Percentiles rank a stretch among this genome's conserved stretches.
These are phyloP conservation scores for Canna indica DNA, from an alignment of 176 grass and related monocot genomes.

Conservation along the genomic window DNA sequence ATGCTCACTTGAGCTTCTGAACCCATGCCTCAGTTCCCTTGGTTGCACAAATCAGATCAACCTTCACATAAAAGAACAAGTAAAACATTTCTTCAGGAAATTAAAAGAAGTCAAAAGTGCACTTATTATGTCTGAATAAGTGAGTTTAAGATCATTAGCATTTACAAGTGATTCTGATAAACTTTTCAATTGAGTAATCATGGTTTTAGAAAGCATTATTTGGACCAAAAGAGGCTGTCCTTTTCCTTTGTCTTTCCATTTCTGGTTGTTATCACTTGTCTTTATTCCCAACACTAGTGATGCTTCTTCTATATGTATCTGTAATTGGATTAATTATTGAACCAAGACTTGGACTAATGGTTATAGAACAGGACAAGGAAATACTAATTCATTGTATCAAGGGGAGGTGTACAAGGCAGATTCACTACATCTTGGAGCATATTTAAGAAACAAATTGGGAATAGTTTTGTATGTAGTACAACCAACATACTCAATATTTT, in stretches of 20 bases:
- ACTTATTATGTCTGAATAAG: background rate
- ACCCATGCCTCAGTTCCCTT: constrained; percentile 67
- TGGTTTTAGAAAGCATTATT: background rate
- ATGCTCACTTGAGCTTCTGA: constrained; percentile 75
- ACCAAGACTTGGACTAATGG: background rate
- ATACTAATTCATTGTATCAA: background rate
- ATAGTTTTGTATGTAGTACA: background rate
- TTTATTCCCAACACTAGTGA: background rate
- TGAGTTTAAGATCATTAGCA: too few species aligned
- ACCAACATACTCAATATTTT: background rate
- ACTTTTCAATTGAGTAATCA: background rate
- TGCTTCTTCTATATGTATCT: background rate
- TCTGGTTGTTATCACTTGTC: background rate
- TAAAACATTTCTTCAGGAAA: background rate
- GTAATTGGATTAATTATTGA: background rate
- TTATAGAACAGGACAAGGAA: background rate
- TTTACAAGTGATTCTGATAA: too few species aligned
- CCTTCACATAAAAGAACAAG: constrained; percentile 24
- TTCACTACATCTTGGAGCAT: background rate
- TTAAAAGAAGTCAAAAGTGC: background rate
- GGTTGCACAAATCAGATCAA: constrained; percentile 68
- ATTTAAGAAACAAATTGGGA: background rate
- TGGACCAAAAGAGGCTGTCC: background rate
- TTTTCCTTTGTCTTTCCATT: background rate
- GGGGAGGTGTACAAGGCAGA: background rate